Base-by-base conservation (phyloP, 192 early-diverging fungal genomes). In the Coemansia sp. region DNA sequence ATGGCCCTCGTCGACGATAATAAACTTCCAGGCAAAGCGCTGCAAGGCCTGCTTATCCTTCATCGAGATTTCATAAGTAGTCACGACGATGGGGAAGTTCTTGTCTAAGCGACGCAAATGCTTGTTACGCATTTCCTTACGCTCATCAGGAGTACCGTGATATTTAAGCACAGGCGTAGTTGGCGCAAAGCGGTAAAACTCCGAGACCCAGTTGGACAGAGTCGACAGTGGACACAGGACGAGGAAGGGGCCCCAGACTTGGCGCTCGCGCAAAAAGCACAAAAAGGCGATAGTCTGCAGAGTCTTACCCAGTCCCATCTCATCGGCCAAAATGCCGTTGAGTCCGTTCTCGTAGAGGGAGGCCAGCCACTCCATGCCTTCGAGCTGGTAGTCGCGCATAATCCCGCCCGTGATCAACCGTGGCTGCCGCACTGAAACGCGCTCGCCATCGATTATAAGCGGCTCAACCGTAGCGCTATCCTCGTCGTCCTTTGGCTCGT, bases 1-100 rank as follows among this genome's bases (percentile, higher is more conserved):
- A 75, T 99, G 97, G 7, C 93, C 97, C 83, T 99, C 96, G 64
- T 99, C 97, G 32, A 98, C 87, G 34, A 99, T 88, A 35, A 98
- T 88, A 59, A 91, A 96, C 68, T 95, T 90, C 93, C 95, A 98
- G 6, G 84, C 79, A n/a, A 75, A 65, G 4, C 71, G 64, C 63
- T 88, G 86, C 59, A 95, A 75, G 35, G 86, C 89, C 49, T 89
- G 89, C 9, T 89, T 75, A 78, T 98, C 95, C 24, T 87, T 86
- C 86, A 95, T 94, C 29, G 88, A 71, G 65, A 96, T 91, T 71
- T 97, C 95, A 73, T 96, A 98, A 29, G 89, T 94, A 8, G 95
- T 96, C 24, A 96, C 82, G 6, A 96, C 84, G n/a, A 95, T 79
- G 0, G 95, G 96, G 73, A 94, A 95, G 3, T 78, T 78, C 32